Base-by-base conservation (phyloP, 306 rosid genomes). In the Cicer bijugum region DNA sequence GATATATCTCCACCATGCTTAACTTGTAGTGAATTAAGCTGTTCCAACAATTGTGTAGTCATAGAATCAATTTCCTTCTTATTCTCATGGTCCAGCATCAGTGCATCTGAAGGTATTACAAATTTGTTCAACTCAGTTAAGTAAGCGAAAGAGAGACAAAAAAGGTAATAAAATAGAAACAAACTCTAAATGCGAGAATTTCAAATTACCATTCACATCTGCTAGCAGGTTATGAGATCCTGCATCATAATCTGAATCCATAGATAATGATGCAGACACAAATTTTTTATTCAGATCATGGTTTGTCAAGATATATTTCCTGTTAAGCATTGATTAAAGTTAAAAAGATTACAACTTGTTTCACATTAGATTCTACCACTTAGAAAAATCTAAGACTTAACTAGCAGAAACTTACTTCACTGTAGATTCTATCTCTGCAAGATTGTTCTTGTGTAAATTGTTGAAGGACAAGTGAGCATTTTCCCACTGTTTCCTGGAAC, bases 401-500 rank as follows among this genome's bases (percentile, higher is more conserved):
- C 62, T 5, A 76, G 67, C 38, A 68, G 48, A 16, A 70, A 85
- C 92, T 89, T 74, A 93, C 98, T 78, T 86, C 57, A 91, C 88
- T 10, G 79, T 48, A 60, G 88, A 86, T 72, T 86, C 78, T 5
- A 88, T 86, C 72, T 86, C 88, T 40, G 88, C 74, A 48, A 84
- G 75, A 69, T 74, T 74, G 60, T 69, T 75, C 78, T 85, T 71
- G 67, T 79, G 85, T 68, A 88, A 80, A 69, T 59, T 81, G 65
- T 71, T 84, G 10, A 91, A 40, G 35, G 88, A 83, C 50, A 79
- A 72, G 44, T 83, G 81, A 2, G 85, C 74, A 77, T 79, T 86
- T 84, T 83, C 88, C 98, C 98, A 93, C 66, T 84, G 96, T 75
- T 74, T 78, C 69, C 76, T 53, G 53, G 92, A 86, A 59, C 43